These are phyloP conservation scores for Phytophthora syringae DNA, from an alignment of 352 stramenopile genomes.

Conservation along the genomic window DNA sequence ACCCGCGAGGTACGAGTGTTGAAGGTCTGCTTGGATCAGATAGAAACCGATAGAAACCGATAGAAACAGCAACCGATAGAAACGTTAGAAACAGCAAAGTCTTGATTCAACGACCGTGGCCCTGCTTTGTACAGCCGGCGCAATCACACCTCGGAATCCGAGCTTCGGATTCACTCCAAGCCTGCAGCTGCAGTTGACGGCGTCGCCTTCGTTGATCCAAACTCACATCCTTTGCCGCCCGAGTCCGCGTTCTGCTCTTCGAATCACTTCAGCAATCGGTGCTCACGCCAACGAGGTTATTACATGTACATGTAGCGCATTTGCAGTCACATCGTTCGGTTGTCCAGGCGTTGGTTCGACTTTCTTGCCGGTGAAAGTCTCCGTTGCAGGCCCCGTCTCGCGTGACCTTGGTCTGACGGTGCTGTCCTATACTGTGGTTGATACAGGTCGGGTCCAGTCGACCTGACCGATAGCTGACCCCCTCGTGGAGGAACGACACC, in stretches of 20 bases:
- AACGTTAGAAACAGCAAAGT: no score
- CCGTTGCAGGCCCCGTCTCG: constrained; percentile 1
- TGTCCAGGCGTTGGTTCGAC: constrained; percentile 2
- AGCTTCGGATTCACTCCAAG: constrained; percentile 17
- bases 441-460: not conserved
- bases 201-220: constrained; percentile 10
- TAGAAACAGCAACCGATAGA: no score
- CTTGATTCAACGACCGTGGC: no score
- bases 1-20: no score
- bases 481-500: not conserved
- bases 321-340: constrained; percentile 15
- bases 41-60: no score
- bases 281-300: constrained; percentile 7
- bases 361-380: not conserved
- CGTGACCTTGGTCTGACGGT: not conserved
- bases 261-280: constrained; percentile 26
- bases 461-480: not conserved
- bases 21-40: no score
- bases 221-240: constrained; percentile 18
- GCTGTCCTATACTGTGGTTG: constrained; percentile 9
- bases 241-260: constrained; percentile 2
- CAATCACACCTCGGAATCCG: constrained; percentile 16
- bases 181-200: constrained; percentile 9
- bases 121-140: constrained; percentile 26
- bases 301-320: no score